phyloP scores from a whole-genome alignment of 2,329 filamentous ascomycete species.

The Xylaria sp. region DNA sequence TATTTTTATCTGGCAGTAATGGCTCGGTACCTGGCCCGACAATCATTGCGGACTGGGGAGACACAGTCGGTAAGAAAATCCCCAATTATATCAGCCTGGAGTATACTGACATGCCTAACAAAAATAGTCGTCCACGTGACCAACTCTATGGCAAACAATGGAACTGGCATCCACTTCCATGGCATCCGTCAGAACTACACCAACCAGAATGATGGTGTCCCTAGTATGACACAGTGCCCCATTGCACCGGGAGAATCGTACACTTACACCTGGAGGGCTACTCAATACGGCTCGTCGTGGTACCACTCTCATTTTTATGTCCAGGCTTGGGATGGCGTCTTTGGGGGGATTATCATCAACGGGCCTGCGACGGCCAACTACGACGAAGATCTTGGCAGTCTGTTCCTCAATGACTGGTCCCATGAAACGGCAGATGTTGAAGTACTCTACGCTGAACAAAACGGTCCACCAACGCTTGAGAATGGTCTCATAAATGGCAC shows the following conservation, averaged over 20 bases:
- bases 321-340: constrained; percentile 54
- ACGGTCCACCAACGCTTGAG: constrained; percentile 46
- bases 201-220: constrained; percentile 63
- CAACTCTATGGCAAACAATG: constrained; percentile 59
- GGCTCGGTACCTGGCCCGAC: constrained; percentile 39
- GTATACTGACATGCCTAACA: not conserved
- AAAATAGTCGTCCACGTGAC: constrained; percentile 58
- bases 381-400: constrained; percentile 65
- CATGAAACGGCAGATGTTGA: constrained; percentile 51
- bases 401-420: constrained; percentile 66
- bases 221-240: constrained; percentile 55
- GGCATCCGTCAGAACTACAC: constrained; percentile 63
- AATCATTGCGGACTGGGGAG: constrained; percentile 56
- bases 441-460: constrained; percentile 35
- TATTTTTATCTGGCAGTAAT: too few relatives aligned
- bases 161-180: constrained; percentile 68
- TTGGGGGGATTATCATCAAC: constrained; percentile 66
- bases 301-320: constrained; percentile 64
- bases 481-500: constrained; percentile 49
- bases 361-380: constrained; percentile 64
- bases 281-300: constrained; percentile 61
- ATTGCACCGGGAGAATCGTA: constrained; percentile 56
- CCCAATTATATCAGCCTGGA: not conserved
- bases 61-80: constrained; percentile 44
- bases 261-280: constrained; percentile 64